phyloP scores from a whole-genome alignment of 106 monocot species.

The Acorus calamus region DNA sequence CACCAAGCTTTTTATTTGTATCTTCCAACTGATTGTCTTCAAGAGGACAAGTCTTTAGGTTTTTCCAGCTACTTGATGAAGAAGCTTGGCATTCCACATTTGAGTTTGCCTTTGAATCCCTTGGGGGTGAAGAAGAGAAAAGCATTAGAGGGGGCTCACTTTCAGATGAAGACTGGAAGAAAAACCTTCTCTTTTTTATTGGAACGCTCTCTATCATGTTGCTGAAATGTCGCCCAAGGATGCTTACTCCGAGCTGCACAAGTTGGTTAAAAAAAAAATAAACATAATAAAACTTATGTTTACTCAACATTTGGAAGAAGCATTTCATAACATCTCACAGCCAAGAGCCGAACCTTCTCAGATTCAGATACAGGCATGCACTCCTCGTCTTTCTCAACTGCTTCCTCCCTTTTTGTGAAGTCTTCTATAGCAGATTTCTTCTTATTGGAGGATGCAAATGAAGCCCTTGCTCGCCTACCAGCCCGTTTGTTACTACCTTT shows the following conservation, averaged over 20 bases:
- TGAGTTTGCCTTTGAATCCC: constrained; percentile 3
- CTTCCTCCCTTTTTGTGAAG: constrained; percentile 23
- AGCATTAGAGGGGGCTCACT: not conserved
- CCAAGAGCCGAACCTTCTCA: constrained; percentile 48
- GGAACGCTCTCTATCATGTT: constrained; percentile 58
- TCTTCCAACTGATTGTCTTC: constrained; percentile 3
- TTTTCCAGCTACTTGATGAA: not conserved
- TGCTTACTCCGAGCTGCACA: constrained; percentile 69
- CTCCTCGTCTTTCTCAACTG: constrained; percentile 13
- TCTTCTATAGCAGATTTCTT: constrained; percentile 5
- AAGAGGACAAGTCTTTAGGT: not conserved
- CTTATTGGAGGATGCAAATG: constrained; percentile 23
- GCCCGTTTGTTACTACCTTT: constrained; percentile 45
- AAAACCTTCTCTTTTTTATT: constrained; percentile 84
- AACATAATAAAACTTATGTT: not conserved
- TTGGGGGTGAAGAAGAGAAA: constrained; percentile 37
- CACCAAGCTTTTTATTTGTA: constrained; percentile 6
- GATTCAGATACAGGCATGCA: constrained; percentile 68
- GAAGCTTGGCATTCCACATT: not conserved
- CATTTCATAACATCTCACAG: not conserved
- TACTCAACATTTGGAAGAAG: not conserved
- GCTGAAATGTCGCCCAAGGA: constrained; percentile 76
- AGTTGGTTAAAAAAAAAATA: not conserved
- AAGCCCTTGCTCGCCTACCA: constrained; percentile 57
- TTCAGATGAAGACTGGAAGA: not conserved